phyloP scores from a whole-genome alignment of 2,329 filamentous ascomycete genomes.

The Curvularia lunata region DNA sequence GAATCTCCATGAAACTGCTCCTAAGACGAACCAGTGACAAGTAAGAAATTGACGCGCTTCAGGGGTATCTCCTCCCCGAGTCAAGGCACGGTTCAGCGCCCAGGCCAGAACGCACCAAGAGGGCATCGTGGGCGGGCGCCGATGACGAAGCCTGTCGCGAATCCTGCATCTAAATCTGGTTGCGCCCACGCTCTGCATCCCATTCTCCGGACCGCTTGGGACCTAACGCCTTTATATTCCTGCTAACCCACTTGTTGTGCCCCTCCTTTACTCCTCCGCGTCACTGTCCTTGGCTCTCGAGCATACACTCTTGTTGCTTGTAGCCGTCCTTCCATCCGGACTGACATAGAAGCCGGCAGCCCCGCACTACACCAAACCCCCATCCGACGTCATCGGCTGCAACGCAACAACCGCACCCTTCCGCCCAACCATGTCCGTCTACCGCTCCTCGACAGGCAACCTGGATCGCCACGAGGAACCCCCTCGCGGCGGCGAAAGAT shows the following conservation, averaged over 20 bases:
- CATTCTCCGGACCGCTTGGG: constrained; percentile 12
- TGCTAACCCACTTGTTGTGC: constrained; percentile 14
- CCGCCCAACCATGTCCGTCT: constrained; percentile 34
- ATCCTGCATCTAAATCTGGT: constrained; percentile 32
- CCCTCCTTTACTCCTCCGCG: constrained; percentile 9
- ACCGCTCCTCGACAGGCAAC: constrained; percentile 52
- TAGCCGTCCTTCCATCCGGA: constrained; percentile 5
- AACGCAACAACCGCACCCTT: constrained; percentile 9
- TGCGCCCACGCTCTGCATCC: constrained; percentile 24
- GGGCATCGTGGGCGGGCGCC: constrained; percentile 21
- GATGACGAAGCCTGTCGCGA: constrained; percentile 37
- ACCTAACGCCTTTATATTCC: constrained; percentile 23
- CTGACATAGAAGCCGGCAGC: constrained; percentile 18
- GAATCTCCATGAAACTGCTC: constrained; percentile 13
- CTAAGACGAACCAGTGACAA: constrained; percentile 15
- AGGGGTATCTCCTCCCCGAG: constrained; percentile 16
- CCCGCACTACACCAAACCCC: constrained; percentile 26
- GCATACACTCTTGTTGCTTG: constrained; percentile 4
- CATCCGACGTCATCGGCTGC: constrained; percentile 18
- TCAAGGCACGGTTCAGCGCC: constrained; percentile 20
- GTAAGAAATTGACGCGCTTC: constrained; percentile 12
- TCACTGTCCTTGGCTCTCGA: constrained; percentile 5
- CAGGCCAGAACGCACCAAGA: constrained; percentile 16
- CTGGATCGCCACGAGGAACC: constrained; percentile 51
- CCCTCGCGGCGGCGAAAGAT: constrained; percentile 50